Conservation (phyloP, 768 basidiomycete species). For the Lactarius evosmus region DNA sequence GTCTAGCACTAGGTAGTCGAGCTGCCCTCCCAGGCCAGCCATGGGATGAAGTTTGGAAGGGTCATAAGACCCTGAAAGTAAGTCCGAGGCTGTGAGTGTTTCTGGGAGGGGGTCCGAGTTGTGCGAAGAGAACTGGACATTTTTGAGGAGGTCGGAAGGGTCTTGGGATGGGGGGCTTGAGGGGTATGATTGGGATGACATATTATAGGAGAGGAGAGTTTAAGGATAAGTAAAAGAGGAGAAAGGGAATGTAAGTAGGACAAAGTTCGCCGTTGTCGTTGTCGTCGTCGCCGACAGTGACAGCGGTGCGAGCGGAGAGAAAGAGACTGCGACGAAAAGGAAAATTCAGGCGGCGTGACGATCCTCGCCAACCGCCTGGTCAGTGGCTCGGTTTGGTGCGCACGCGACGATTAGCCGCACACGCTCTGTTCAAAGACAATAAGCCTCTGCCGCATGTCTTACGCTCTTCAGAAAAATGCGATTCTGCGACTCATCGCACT, state of each 20-base stretch:
- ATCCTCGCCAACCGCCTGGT: constrained; percentile 13
- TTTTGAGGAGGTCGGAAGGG: constrained; percentile 26
- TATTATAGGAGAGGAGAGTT: constrained; percentile 8
- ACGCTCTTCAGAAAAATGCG: constrained; percentile 8
- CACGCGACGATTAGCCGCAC: background rate
- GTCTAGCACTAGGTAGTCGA: constrained; percentile 94
- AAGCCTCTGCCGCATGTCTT: constrained; percentile 23
- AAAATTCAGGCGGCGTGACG: constrained; percentile 25
- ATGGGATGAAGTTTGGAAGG: constrained; percentile 91
- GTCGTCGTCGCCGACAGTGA: constrained; percentile 16
- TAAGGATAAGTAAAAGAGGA: background rate
- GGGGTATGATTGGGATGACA: constrained; percentile 21
- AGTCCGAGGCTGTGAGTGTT: constrained; percentile 78
- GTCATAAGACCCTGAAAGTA: constrained; percentile 86
- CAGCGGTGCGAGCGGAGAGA: background rate
- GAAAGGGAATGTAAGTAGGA: background rate
- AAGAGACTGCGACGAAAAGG: background rate
- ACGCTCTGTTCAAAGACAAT: constrained; percentile 16
- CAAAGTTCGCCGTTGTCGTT: background rate
- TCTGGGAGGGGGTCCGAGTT: constrained; percentile 44
- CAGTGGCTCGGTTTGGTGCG: constrained; percentile 13
- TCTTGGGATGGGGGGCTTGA: constrained; percentile 7
- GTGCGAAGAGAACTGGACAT: constrained; percentile 30
- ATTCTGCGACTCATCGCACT: constrained; percentile 22
- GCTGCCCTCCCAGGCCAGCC: constrained; percentile 85